A percentile compares a stretch with the other conserved stretches of the same genome.
phyloP scores from a whole-genome alignment of 1,284 basidiomycete species.

The Pholiota adiposa region DNA sequence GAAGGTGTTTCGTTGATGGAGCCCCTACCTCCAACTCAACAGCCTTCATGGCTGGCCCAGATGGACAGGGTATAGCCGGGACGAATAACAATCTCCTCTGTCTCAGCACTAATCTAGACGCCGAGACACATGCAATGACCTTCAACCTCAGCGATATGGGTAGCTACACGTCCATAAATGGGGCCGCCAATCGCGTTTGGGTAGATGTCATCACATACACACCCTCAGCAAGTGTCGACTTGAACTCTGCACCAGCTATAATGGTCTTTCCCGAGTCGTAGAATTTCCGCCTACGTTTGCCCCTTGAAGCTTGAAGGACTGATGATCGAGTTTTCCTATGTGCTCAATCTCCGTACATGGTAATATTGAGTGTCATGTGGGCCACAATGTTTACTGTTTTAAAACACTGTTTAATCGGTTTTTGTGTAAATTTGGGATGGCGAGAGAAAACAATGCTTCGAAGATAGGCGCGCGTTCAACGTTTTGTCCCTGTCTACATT shows the following conservation, averaged over 20 bases:
- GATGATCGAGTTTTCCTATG: too few species aligned
- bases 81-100: background rate
- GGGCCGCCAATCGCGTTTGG: background rate
- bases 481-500: too few species aligned
- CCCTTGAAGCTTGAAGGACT: too few species aligned
- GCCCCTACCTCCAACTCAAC: background rate
- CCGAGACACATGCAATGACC: background rate
- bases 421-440: too few species aligned
- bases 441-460: too few species aligned
- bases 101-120: background rate
- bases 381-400: too few species aligned
- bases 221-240: background rate
- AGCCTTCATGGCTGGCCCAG: background rate
- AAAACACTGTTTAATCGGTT: too few species aligned
- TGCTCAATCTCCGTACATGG: too few species aligned
- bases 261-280: background rate
- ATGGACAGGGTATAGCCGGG: background rate
- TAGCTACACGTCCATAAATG: background rate
- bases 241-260: background rate
- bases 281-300: too few species aligned
- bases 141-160: background rate
- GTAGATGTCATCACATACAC: background rate
- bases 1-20: background rate
- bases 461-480: too few species aligned
- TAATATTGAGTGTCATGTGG: too few species aligned